Base-by-base conservation (phyloP, 805 yeast species). In the baker's yeast (Saccharomyces cerevisiae) region DNA sequence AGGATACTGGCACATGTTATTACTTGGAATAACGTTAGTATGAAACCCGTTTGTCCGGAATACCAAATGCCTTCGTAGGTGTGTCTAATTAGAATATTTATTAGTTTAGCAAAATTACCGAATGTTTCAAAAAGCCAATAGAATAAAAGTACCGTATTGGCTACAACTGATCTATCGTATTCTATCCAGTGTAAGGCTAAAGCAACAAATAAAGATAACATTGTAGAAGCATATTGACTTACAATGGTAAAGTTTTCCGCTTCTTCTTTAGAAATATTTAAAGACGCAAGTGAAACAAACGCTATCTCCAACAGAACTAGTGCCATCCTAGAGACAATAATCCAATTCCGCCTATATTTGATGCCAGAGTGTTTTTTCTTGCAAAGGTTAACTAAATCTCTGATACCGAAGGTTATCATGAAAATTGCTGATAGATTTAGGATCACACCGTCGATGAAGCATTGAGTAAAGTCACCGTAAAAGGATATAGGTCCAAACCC, bases 81-180 rank as follows among this genome's bases (percentile, higher is more conserved):
- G 47, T 64, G 62, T 66, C 79, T 70, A 51, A 73, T 69, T 10
- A 61, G 28, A 36, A 73, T 59, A 57, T 77, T 76, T 31, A 71
- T 60, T 4, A 80, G 61, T 58, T 79, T 79, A 41, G 80, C 71
- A 10, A 73, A 53, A 24, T 79, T 79, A 36, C 81, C 73, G 5
- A 84, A 52, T 0, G 78, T 61, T 46, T 78, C 74, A 54, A 83
- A 74, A 49, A 86, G 72, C 96, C 96, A 92, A 70, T 80, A 92
- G 58, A 85, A 76, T 43, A 92, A 77, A 49, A 90, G 71, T 0
- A 81, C 74, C 1, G 92, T 85, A 60, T 78, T 80, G 1, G 97
- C 82, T 24, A 87, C 79, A 47, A 72, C 76, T 10, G 83, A 66
- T 66, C 87, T 82, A 68, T 77, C 80, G 63, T 82, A 85, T 67